Percentiles rank a stretch among this genome's conserved stretches.
Conservation (phyloP, 2,329 filamentous ascomycete genomes). For the Aspergillus melleus region DNA sequence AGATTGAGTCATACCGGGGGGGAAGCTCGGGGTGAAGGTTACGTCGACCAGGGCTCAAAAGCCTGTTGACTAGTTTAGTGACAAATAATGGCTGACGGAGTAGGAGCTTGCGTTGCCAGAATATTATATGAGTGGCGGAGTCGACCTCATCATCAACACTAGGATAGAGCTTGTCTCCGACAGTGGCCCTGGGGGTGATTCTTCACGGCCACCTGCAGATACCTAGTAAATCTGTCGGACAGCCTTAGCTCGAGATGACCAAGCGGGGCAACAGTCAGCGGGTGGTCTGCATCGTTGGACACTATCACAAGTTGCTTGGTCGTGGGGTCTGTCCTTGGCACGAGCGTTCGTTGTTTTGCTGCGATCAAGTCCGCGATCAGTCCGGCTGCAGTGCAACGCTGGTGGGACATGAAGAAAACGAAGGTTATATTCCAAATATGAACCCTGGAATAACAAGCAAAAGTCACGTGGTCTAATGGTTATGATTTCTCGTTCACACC, state of each 20-base stretch:
- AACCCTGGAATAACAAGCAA: not conserved
- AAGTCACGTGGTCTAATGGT: constrained; percentile 39
- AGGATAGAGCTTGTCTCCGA: not conserved
- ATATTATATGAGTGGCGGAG: not conserved
- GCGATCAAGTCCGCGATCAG: not conserved
- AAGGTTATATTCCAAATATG: too few species aligned
- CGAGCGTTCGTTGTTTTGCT: constrained; percentile 1
- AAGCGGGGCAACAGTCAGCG: constrained; percentile 5
- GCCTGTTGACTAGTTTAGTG: constrained; percentile 3
- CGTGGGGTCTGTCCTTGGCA: not conserved
- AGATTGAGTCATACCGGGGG: constrained; percentile 11
- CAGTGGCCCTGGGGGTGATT: not conserved
- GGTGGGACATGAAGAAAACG: not conserved
- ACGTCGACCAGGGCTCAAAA: not conserved
- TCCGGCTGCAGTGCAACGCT: not conserved
- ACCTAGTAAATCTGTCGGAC: not conserved
- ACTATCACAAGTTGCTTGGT: constrained; percentile 8
- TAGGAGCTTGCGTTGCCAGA: not conserved
- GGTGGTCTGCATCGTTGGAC: constrained; percentile 1
- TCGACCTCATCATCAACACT: not conserved
- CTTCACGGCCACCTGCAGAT: not conserved
- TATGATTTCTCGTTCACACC: constrained; percentile 43
- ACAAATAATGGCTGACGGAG: constrained; percentile 6
- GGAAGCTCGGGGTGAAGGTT: not conserved
- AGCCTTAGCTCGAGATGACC: not conserved